Percentiles rank a stretch among this genome's conserved stretches.
Evolutionary conservation across 192 early-diverging fungal species (phyloP).

Genomic region (Backusella westeae): DNA sequence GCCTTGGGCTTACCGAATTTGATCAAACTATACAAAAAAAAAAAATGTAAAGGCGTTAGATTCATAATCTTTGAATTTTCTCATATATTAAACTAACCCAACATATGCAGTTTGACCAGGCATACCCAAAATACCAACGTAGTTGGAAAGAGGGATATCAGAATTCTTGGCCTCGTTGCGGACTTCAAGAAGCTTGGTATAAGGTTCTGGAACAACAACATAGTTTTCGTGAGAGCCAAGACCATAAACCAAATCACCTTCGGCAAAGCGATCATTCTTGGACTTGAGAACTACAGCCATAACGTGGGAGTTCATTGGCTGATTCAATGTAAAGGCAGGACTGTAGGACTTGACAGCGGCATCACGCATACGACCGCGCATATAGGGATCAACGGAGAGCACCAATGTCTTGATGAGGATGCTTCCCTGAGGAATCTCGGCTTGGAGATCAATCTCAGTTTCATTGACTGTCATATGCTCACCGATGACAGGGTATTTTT

Average conservation of each 20-base stretch:
- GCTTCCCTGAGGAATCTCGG: slow-evolving; percentile 42
- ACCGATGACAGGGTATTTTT: slow-evolving; percentile 33
- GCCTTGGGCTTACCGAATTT: slow-evolving; percentile 65
- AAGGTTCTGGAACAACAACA: slow-evolving; percentile 27
- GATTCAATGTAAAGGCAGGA: slow-evolving; percentile 49
- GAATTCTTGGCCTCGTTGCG: slow-evolving; percentile 37
- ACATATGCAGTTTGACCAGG: slow-evolving; percentile 76
- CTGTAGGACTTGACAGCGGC: slow-evolving; percentile 40
- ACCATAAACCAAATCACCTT: slow-evolving; percentile 64
- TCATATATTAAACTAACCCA: slow-evolving; percentile 16
- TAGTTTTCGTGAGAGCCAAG: slow-evolving; percentile 12
- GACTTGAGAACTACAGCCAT: slow-evolving; percentile 68
- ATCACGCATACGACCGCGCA: slow-evolving; percentile 64
- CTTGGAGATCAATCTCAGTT: slow-evolving; percentile 41
- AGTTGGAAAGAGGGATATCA: slow-evolving; percentile 52
- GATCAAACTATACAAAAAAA: slow-evolving; percentile 36
- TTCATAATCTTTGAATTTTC: no score
- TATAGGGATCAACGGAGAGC: slow-evolving; percentile 78
- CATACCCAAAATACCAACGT: slow-evolving; percentile 75
- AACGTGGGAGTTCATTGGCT: slow-evolving; percentile 58
- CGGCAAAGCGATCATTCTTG: slow-evolving; percentile 50
- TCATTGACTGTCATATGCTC: slow-evolving; percentile 48
- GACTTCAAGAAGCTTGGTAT: slow-evolving; percentile 21
- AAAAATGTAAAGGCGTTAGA: no score
- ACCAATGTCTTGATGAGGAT: slow-evolving; percentile 58